These are phyloP conservation scores for Penicillium frequentans DNA, from an alignment of 2,329 filamentous ascomycete genomes.

Conservation along the genomic window DNA sequence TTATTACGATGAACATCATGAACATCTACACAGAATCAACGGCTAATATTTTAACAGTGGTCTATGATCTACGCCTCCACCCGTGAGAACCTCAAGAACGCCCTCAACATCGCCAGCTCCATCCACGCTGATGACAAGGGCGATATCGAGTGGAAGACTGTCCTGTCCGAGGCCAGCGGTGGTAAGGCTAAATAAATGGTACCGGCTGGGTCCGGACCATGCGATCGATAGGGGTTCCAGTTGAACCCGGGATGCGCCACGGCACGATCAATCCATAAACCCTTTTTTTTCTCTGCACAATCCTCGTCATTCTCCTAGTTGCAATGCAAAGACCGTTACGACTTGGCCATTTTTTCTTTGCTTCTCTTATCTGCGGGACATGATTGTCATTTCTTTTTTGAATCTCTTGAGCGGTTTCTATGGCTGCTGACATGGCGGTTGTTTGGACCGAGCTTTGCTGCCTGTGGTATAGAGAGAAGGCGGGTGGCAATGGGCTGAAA, in stretches of 20 bases:
- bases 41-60: slow-evolving; percentile 33
- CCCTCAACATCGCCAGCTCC: slow-evolving; percentile 44
- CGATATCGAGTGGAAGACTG: slow-evolving; percentile 45
- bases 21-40: background rate
- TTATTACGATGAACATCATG: too few relatives aligned
- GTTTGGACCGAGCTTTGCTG: slow-evolving; percentile 29
- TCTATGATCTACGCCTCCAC: slow-evolving; percentile 55
- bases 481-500: slow-evolving; percentile 5
- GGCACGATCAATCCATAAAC: slow-evolving; percentile 29
- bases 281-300: slow-evolving; percentile 27
- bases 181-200: slow-evolving; percentile 39
- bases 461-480: slow-evolving; percentile 12
- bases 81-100: slow-evolving; percentile 50
- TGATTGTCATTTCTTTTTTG: slow-evolving; percentile 15
- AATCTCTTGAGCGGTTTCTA: slow-evolving; percentile 4
- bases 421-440: slow-evolving; percentile 20
- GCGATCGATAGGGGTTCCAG: slow-evolving; percentile 23
- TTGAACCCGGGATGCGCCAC: slow-evolving; percentile 18
- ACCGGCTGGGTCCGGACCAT: slow-evolving; percentile 38
- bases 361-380: slow-evolving; percentile 9
- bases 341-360: slow-evolving; percentile 28
- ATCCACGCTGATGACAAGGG: slow-evolving; percentile 44
- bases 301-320: slow-evolving; percentile 29
- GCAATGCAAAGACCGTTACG: slow-evolving; percentile 40
- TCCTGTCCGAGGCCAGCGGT: slow-evolving; percentile 42